Evolutionary conservation across 257 asterid species (phyloP), one percentile per base, ranked within the genome.

Genomic region (Datura wrightii): DNA sequence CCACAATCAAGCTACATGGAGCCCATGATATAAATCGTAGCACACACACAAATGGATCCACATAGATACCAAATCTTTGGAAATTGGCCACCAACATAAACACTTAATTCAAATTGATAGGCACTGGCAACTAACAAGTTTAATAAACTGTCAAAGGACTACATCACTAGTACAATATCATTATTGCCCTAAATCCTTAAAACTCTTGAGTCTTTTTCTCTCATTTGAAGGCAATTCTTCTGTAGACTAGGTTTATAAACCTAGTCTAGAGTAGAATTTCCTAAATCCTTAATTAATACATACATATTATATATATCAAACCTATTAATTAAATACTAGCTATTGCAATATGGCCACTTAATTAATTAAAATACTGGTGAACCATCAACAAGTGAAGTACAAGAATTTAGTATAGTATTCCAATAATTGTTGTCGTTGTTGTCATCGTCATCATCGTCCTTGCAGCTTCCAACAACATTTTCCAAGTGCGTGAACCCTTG

Each of bases 201-300:
- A 5, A 18, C 79, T 70, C 37, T 9, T 24, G 31, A 24, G 31
- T 24, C 31, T 24, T 24, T 24, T 24, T 24, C 31, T 24, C 31
- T 24, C 31, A 24, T 24, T 24, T 24, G 31, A 24, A 48, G 19
- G 42, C 80, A 19, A 74, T 74, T 48, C 81, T 48, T 48, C 81
- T 48, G 10, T 24, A 24, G 80, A 74, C 60, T 19, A 72, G 59
- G 2, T 72, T 46, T 5, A 52, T 1, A 5, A 6, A 74, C 3
- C 19, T 74, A 74, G 80, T 74, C 80, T 48, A 74, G 48, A 53
- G 80, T 48, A 74, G 60, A 74, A 74, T 74, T 48, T 74, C 80
- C 80, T 2, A 44, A 72, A 18, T 72, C 9, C 18, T 34, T 2
- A 66, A 37, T 53, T 31, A 11, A 62, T 24, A 1, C 31, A 24